Evolutionary conservation across 2,329 filamentous ascomycete species (phyloP).

Genomic region (Aspergillus quadricinctus): DNA sequence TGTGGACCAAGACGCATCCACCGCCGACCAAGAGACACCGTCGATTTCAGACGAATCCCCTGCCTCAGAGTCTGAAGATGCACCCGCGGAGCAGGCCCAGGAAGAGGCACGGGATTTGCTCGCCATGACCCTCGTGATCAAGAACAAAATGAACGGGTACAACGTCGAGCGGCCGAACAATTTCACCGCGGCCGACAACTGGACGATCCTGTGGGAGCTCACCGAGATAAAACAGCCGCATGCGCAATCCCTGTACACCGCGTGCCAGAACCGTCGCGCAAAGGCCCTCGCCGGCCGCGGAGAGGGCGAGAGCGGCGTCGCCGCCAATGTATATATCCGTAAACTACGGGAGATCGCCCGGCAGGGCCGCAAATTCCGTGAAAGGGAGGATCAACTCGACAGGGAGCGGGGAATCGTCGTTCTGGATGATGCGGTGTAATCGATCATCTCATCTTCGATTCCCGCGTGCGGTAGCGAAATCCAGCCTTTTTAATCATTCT

Average conservation of each 20-base stretch:
- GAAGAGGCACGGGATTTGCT: constrained; percentile 43
- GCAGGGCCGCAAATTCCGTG: constrained; percentile 57
- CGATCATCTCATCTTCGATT: not conserved
- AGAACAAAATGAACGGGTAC: constrained; percentile 66
- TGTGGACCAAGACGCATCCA: not conserved
- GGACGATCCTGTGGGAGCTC: constrained; percentile 76
- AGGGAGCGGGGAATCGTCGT: constrained; percentile 37
- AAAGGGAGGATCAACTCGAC: constrained; percentile 51
- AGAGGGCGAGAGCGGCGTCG: constrained; percentile 41
- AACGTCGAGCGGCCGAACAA: constrained; percentile 58
- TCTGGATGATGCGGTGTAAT: constrained; percentile 12
- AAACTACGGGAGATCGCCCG: constrained; percentile 42
- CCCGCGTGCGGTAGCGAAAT: not conserved
- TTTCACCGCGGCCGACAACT: constrained; percentile 48
- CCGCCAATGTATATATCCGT: constrained; percentile 42
- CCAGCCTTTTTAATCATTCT: not conserved
- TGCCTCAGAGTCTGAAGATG: not conserved
- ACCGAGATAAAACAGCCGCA: constrained; percentile 52
- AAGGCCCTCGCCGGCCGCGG: constrained; percentile 36
- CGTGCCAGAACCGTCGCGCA: constrained; percentile 54
- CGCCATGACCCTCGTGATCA: constrained; percentile 67
- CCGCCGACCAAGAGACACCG: not conserved
- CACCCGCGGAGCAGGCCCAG: not conserved
- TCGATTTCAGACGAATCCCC: not conserved
- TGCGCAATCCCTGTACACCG: constrained; percentile 52